These are phyloP conservation scores for Russula vinacea DNA, from an alignment of 768 basidiomycete species.

Conservation along the genomic window DNA sequence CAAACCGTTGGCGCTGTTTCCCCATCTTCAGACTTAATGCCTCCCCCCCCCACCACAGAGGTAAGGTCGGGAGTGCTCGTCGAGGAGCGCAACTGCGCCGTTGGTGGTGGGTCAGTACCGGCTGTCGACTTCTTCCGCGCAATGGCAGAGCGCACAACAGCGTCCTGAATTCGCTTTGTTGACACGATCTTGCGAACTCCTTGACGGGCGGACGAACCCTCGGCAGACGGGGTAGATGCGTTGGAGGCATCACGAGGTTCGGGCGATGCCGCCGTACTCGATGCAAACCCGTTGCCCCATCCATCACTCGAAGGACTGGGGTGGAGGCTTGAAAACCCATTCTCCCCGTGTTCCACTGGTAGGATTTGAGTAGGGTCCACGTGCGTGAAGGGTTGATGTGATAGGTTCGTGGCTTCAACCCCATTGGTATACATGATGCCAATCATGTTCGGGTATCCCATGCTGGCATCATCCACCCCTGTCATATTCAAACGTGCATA, in stretches of 20 bases:
- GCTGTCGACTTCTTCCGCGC: slow-evolving; percentile 50
- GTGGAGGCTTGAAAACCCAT: slow-evolving; percentile 53
- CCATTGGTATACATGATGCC: slow-evolving; percentile 56
- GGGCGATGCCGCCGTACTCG: slow-evolving; percentile 72
- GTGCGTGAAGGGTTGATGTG: slow-evolving; percentile 59
- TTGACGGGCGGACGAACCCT: slow-evolving; percentile 43
- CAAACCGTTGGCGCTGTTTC: slow-evolving; percentile 79
- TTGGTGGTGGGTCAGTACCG: slow-evolving; percentile 26
- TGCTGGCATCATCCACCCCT: slow-evolving; percentile 50
- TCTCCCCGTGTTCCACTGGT: slow-evolving; percentile 43
- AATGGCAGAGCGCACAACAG: slow-evolving; percentile 30
- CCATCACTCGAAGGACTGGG: slow-evolving; percentile 80
- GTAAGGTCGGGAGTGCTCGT: slow-evolving; percentile 64
- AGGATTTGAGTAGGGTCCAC: slow-evolving; percentile 92
- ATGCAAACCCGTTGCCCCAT: slow-evolving; percentile 60
- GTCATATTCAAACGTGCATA: slow-evolving; percentile 62
- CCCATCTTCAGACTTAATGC: slow-evolving; percentile 56
- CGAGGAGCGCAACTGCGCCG: slow-evolving; percentile 46
- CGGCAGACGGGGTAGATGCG: slow-evolving; percentile 68
- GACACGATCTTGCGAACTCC: slow-evolving; percentile 60
- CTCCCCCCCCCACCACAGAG: slow-evolving; percentile 34
- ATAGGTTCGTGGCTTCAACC: slow-evolving; percentile 43
- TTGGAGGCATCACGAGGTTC: slow-evolving; percentile 67
- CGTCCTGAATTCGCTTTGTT: slow-evolving; percentile 58
- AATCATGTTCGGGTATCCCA: slow-evolving; percentile 67